Conservation (phyloP, 306 rosid species). For the Dryas octopetala region DNA sequence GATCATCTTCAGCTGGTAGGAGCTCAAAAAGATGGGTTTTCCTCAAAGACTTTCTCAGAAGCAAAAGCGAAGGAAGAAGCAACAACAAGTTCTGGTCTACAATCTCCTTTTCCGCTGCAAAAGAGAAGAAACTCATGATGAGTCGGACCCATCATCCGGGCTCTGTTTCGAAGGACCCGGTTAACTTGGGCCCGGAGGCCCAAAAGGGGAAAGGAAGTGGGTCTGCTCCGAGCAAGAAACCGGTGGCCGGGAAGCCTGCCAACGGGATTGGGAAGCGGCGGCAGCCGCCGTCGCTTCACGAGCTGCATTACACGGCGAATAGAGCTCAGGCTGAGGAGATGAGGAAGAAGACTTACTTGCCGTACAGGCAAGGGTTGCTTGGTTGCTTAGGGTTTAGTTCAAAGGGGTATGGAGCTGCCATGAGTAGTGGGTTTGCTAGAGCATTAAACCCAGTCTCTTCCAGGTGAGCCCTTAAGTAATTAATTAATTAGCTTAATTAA, state of each 20-base stretch:
- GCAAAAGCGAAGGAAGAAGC: conserved; percentile 95
- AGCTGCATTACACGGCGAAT: conserved; percentile 85
- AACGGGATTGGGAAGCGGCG: conserved; percentile 84
- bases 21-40: conserved; percentile 91
- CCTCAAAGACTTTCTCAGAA: conserved; percentile 83
- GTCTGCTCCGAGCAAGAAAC: conserved; percentile 42
- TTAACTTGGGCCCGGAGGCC: conserved; percentile 27
- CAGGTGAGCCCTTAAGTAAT: conserved; percentile 43
- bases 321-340: conserved; percentile 91
- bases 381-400: conserved; percentile 97
- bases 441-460: conserved; percentile 93
- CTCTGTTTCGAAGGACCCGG: conserved; percentile 34
- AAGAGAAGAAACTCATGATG: conserved; percentile 57
- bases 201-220: conserved; percentile 35
- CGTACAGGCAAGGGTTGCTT: conserved; percentile 83
- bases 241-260: conserved; percentile 50
- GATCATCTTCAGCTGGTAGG: conserved; percentile 92
- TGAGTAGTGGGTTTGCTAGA: conserved; percentile 92
- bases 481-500: too few relatives aligned
- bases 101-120: conserved; percentile 61
- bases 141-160: conserved; percentile 5
- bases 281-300: conserved; percentile 76
- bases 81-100: conserved; percentile 90
- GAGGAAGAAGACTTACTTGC: conserved; percentile 91
- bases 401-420: conserved; percentile 93